Base-by-base conservation (phyloP, 371 early-diverging fungal species). In the Mucor racemosus region DNA sequence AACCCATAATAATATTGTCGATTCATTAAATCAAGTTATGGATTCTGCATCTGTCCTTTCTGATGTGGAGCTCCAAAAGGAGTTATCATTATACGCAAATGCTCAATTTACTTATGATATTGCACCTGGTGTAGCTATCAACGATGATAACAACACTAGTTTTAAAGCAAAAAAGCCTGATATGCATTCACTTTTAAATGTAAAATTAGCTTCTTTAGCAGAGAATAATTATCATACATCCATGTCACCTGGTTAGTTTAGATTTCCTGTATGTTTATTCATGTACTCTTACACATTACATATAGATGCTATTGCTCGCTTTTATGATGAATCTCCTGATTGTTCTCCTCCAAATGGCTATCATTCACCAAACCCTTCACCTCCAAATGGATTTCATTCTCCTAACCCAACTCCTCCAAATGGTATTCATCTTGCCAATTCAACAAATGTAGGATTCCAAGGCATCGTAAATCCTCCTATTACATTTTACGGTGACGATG, bases 61-160 rank as follows among this genome's bases (percentile, higher is more conserved):
- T 10, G 78, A 78, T 13, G 59, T 58, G n/a, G 79, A 78, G 10
- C 70, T 81, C 44, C 75, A 78, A 55, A 61, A 70, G 19, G 80
- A 80, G 36, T 67, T 80, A 9, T 68, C 75, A 35, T 68, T 82
- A 42, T 82, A 74, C 65, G 81, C 86, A 41, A 86, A 86, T 58
- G 83, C 85, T 26, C 86, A 86, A 64, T 88, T 86, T 70, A 80
- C 83, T 2, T 84, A 76, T 60, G 82, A 83, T 59, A 74, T 76
- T 48, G 73, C 78, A 6, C 79, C 82, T 9, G 82, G 82, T n/a
- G 69, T 75, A 19, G 81, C 83, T 21, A 62, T 79, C 60, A 71
- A 73, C 61, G 81, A 81, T 19, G 58, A 76, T 33, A 71, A 73
- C 38, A 62, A 40, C 11, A 34, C 50, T 21, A n/a, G 19, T 19